phyloP scores from a whole-genome alignment of 2,329 filamentous ascomycete genomes.

The Xylariales sp. region DNA sequence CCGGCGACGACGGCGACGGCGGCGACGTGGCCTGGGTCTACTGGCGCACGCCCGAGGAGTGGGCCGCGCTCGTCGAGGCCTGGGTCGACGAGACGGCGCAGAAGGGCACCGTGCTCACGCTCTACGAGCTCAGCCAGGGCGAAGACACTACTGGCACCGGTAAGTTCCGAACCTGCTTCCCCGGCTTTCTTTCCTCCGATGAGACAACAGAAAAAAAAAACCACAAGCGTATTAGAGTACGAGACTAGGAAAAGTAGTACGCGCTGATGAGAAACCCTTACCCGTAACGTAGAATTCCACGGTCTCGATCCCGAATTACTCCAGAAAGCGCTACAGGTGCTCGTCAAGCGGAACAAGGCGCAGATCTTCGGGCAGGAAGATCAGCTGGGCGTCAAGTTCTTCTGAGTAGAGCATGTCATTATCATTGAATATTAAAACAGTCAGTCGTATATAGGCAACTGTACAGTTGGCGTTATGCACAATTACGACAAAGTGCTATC shows the following conservation, averaged over 20 bases:
- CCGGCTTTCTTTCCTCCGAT: neutral
- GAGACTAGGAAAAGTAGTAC: neutral
- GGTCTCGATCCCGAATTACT: slow-evolving; percentile 89
- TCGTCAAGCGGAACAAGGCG: slow-evolving; percentile 91
- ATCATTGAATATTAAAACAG: slow-evolving; percentile 28
- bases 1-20: slow-evolving; percentile 20
- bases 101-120: slow-evolving; percentile 86
- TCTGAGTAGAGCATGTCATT: slow-evolving; percentile 64
- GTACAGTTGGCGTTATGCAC: slow-evolving; percentile 32
- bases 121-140: slow-evolving; percentile 92
- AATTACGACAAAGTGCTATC: slow-evolving; percentile 22
- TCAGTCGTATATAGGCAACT: slow-evolving; percentile 26
- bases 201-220: neutral
- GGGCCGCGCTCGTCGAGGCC: slow-evolving; percentile 80
- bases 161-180: slow-evolving; percentile 51
- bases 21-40: slow-evolving; percentile 78
- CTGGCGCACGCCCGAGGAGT: slow-evolving; percentile 90
- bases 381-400: slow-evolving; percentile 95
- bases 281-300: slow-evolving; percentile 72
- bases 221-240: no score
- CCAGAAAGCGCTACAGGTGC: slow-evolving; percentile 78
- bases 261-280: slow-evolving; percentile 12
- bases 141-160: slow-evolving; percentile 79
- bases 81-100: slow-evolving; percentile 92
- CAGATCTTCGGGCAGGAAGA: slow-evolving; percentile 93